Percentiles rank a stretch among this genome's conserved stretches.
Evolutionary conservation across 495 filamentous ascomycete genomes (phyloP).

Genomic region (Amorphotheca resinae): DNA sequence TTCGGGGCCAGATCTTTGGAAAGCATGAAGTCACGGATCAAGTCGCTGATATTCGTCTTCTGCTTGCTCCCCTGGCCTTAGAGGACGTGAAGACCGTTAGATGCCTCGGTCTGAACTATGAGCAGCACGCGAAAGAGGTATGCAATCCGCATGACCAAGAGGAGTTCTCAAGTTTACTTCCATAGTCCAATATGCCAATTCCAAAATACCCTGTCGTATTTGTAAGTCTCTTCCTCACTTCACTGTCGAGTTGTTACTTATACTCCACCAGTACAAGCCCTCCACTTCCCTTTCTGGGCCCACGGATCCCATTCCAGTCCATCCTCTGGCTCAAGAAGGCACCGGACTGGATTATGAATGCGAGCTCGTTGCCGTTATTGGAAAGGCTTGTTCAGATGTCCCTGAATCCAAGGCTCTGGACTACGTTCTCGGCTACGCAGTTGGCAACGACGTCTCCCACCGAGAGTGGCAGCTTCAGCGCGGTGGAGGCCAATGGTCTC

Average conservation of each 20-base stretch:
- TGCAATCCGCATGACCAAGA: background rate
- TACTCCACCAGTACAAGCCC: constrained; percentile 53
- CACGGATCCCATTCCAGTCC: constrained; percentile 53
- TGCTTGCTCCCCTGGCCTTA: constrained; percentile 56
- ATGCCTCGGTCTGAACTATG: constrained; percentile 75
- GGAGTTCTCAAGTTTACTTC: background rate
- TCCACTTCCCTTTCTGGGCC: constrained; percentile 59
- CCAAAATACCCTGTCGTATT: constrained; percentile 72
- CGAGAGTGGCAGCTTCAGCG: constrained; percentile 72
- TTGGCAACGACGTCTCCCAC: constrained; percentile 77
- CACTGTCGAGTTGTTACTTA: background rate
- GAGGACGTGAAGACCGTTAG: constrained; percentile 62
- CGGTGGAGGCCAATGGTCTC: constrained; percentile 68
- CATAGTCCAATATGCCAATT: constrained; percentile 55
- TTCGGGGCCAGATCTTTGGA: constrained; percentile 63
- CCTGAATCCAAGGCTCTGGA: constrained; percentile 53
- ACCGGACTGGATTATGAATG: constrained; percentile 74
- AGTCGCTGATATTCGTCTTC: constrained; percentile 47
- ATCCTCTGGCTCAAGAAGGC: constrained; percentile 39
- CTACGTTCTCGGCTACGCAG: constrained; percentile 67
- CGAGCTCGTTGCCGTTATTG: constrained; percentile 70
- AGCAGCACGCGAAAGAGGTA: constrained; percentile 64
- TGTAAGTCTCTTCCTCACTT: constrained; percentile 25
- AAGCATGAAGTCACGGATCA: constrained; percentile 58
- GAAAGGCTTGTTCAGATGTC: constrained; percentile 56